A percentile compares a stretch with the other conserved stretches of the same genome.
phyloP scores from a whole-genome alignment of 306 rosid genomes.

The Citrullus mucosospermus region DNA sequence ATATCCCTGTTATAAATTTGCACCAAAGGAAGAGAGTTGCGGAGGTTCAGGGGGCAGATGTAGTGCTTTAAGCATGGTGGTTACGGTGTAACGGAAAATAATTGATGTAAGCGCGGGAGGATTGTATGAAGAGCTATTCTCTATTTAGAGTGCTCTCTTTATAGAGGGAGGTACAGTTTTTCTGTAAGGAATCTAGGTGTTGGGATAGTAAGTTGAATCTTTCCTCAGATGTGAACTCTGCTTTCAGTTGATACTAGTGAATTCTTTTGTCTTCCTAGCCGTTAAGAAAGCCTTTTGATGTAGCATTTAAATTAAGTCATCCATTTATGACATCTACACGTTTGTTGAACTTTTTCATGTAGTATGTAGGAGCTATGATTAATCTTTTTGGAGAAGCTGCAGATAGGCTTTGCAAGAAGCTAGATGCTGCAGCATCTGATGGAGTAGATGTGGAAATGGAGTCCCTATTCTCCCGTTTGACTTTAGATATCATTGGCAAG shows the following conservation, averaged over 20 bases:
- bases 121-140: background rate
- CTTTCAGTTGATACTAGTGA: background rate
- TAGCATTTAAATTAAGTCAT: background rate
- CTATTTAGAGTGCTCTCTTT: background rate
- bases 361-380: slow-evolving; percentile 94
- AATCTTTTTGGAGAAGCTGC: slow-evolving; percentile 90
- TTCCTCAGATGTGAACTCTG: background rate
- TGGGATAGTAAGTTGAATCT: background rate
- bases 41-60: background rate
- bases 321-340: slow-evolving; percentile 10
- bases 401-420: slow-evolving; percentile 84
- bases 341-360: slow-evolving; percentile 13
- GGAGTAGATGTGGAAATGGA: slow-evolving; percentile 98
- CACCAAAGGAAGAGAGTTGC: background rate
- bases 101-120: background rate
- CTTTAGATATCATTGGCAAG: slow-evolving; percentile 85
- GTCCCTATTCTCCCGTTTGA: slow-evolving; percentile 89
- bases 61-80: background rate
- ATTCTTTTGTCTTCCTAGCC: background rate
- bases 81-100: background rate
- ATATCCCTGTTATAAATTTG: background rate
- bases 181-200: background rate
- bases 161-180: background rate
- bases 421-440: slow-evolving; percentile 68
- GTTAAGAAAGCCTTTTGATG: background rate